Percentiles rank a stretch among this genome's conserved stretches.
Conservation (phyloP, 805 yeast genomes). For the Teunomyces pallodes region DNA sequence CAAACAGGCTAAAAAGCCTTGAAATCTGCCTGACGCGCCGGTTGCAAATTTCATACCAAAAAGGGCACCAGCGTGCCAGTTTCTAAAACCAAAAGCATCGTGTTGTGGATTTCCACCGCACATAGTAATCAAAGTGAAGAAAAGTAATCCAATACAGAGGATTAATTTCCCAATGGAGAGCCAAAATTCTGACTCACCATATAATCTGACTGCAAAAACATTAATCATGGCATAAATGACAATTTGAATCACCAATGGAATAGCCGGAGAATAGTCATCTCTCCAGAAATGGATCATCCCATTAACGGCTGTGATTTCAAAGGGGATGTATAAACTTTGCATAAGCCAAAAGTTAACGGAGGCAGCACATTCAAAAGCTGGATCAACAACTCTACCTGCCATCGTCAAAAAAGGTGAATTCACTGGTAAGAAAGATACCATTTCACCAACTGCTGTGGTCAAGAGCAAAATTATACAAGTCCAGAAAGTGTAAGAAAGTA, state of each 20-base stretch:
- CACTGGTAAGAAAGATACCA: constrained; percentile 36
- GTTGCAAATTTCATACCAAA: constrained; percentile 41
- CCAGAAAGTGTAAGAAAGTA: constrained; percentile 33
- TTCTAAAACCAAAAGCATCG: constrained; percentile 50
- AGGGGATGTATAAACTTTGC: constrained; percentile 62
- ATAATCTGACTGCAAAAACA: constrained; percentile 67
- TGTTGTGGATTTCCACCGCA: constrained; percentile 81
- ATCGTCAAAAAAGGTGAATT: constrained; percentile 35
- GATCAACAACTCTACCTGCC: constrained; percentile 39
- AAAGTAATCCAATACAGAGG: constrained; percentile 69
- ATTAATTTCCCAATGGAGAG: constrained; percentile 59
- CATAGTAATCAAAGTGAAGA: constrained; percentile 79
- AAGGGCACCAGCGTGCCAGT: constrained; percentile 45
- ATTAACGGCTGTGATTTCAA: constrained; percentile 78
- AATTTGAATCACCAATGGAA: constrained; percentile 63
- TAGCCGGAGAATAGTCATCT: constrained; percentile 70
- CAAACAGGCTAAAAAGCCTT: constrained; percentile 69
- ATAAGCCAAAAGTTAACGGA: constrained; percentile 37
- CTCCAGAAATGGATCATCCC: constrained; percentile 81
- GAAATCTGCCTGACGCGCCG: constrained; percentile 62
- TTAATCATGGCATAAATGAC: constrained; percentile 63
- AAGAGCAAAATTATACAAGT: constrained; percentile 29
- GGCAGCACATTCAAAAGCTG: constrained; percentile 28
- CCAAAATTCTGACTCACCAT: constrained; percentile 85
- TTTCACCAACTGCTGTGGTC: constrained; percentile 37